Base-by-base conservation (phyloP, 2,329 filamentous ascomycete species). In the Penicillium polonicum region DNA sequence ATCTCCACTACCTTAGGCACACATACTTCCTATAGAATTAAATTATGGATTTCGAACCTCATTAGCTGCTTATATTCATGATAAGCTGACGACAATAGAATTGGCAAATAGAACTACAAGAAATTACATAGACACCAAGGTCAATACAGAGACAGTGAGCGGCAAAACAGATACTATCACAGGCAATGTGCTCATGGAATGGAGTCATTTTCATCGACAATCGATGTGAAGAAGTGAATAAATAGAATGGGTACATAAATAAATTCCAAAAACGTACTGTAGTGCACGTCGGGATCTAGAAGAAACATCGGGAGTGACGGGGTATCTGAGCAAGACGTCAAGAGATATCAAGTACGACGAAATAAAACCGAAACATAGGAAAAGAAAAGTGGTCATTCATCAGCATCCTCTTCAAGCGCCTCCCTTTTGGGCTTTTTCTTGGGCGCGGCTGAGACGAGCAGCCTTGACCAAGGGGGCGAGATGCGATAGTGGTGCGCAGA, bases 381-480 rank as follows among this genome's bases (percentile, higher is more conserved):
- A 33, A 43, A 53, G 48, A 38, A 52, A 58, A 59, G 12, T 29
- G 29, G 58, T 52, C 54, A 39, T 51, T 49, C 66, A 76, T 57
- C 65, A 60, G 35, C 73, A 70, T 42, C 74, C 85, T 74, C 90
- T 90, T 63, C 45, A 76, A 55, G 65, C 60, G 33, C 73, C 71
- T 42, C 74, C 86, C 74, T 90, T 90, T 63, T 86, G 84, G 59
- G 87, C 86, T 77, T 90, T 91, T 77, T 97, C 93, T 70, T 93
- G 88, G 27, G 89, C 89, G 73, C 92, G 85, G 63, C 92, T 92
- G 72, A 91, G 86, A 65, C 92, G 85, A 48, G 93, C 93, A 42
- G 92, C 89, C 70, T 88, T 86, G 52, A 97, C 93, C 58, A 97
- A 83, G 10, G 93, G 92, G 27, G 93, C 88, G 54, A 97, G 82